phyloP scores from a whole-genome alignment of 257 asterid genomes.

The Solanum chilense region DNA sequence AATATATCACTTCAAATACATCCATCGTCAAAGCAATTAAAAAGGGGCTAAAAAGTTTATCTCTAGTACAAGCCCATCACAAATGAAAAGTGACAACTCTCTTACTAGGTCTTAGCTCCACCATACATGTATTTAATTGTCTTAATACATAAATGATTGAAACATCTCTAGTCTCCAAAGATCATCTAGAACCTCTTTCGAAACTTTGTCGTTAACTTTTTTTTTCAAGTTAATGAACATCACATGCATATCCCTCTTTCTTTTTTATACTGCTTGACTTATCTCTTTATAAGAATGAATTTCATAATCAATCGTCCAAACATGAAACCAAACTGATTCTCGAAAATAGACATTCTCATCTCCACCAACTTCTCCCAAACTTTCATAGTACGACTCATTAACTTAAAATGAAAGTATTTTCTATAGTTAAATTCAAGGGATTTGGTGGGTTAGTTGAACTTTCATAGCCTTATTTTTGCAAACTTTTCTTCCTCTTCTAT shows the following conservation, averaged over 20 bases:
- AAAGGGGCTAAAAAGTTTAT: not conserved
- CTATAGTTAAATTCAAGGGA: not conserved
- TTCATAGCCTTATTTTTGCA: not conserved
- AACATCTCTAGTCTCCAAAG: not conserved
- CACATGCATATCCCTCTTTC: not conserved
- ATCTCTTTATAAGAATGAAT: too few relatives aligned
- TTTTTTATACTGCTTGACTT: not conserved
- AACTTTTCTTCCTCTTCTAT: not conserved
- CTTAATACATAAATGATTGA: not conserved
- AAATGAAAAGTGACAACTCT: not conserved
- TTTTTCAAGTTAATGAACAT: not conserved
- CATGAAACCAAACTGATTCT: not conserved
- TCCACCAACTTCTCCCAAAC: not conserved
- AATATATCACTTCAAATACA: too few relatives aligned
- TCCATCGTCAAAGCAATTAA: too few relatives aligned
- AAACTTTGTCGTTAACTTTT: not conserved
- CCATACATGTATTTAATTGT: not conserved
- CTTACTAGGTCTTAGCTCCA: not conserved
- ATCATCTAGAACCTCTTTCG: not conserved
- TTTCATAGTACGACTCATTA: not conserved
- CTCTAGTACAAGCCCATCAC: not conserved
- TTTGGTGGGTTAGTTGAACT: not conserved
- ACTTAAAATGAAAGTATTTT: not conserved
- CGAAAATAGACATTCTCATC: not conserved
- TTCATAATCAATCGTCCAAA: not conserved